Conservation (phyloP, 2,329 filamentous ascomycete species). For the Trichoderma breve region DNA sequence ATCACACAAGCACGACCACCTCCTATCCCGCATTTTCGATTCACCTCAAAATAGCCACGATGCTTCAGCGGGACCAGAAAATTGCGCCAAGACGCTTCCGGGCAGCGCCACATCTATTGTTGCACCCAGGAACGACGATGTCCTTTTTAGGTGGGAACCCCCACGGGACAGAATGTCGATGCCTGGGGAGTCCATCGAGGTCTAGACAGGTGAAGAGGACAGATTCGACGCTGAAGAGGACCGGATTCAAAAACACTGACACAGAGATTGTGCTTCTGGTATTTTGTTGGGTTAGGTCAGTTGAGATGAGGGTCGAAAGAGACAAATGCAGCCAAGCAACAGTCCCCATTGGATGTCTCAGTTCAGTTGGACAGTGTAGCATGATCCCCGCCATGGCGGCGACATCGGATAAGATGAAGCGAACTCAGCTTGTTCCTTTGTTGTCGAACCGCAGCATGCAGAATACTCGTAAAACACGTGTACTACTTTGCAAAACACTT, state of each 20-base stretch:
- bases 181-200: conserved; percentile 7
- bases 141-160: conserved; percentile 2
- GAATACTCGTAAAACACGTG: neutral
- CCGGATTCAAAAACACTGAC: neutral
- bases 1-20: neutral
- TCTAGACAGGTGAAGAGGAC: neutral
- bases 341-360: neutral
- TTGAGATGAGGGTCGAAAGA: neutral
- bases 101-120: conserved; percentile 23
- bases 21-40: conserved; percentile 9
- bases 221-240: neutral
- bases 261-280: neutral
- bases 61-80: conserved; percentile 4
- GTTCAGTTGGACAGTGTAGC: neutral
- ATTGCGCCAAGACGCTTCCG: conserved; percentile 18
- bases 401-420: conserved; percentile 2
- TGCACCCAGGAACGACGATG: conserved; percentile 12
- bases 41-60: conserved; percentile 6
- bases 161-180: conserved; percentile 15
- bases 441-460: neutral
- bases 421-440: neutral
- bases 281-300: neutral
- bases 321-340: neutral
- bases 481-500: neutral
- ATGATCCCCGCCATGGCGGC: neutral